phyloP scores from a whole-genome alignment of 805 yeast genomes.

The Isabelozyma heimii region DNA sequence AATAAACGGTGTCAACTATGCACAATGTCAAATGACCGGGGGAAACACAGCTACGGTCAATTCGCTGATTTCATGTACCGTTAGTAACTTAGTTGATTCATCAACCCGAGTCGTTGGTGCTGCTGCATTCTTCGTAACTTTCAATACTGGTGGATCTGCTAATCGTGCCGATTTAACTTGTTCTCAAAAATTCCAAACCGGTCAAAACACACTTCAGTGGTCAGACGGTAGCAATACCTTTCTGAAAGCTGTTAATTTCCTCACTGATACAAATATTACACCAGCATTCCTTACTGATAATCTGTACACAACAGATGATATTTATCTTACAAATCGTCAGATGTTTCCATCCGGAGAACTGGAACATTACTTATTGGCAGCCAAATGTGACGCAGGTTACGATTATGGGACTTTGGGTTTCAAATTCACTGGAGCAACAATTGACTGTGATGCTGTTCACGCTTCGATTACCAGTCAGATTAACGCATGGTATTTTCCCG shows the following conservation, averaged over 20 bases:
- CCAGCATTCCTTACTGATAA: conserved; percentile 1
- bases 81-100: conserved; percentile 7
- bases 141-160: conserved; percentile 16
- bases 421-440: conserved; percentile 2
- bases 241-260: conserved; percentile 3
- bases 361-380: conserved; percentile 10
- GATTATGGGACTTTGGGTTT: conserved; percentile 19
- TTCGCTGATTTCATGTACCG: conserved; percentile 17
- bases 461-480: conserved; percentile 16
- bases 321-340: conserved; percentile 1
- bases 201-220: conserved; percentile 16
- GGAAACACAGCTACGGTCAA: conserved; percentile 13
- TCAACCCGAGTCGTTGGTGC: conserved; percentile 14
- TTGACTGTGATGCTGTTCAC: conserved; percentile 21
- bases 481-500: conserved; percentile 20
- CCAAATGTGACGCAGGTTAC: conserved; percentile 17
- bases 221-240: conserved; percentile 13
- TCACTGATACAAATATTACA: conserved; percentile 2
- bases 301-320: neutral
- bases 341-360: conserved; percentile 10
- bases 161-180: conserved; percentile 12
- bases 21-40: conserved; percentile 16
- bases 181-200: conserved; percentile 14
- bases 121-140: conserved; percentile 17
- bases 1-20: conserved; percentile 12